A percentile compares a stretch with the other conserved stretches of the same genome.
Conservation (phyloP, 2,329 filamentous ascomycete genomes). For the Cladophialophora chaetospira region DNA sequence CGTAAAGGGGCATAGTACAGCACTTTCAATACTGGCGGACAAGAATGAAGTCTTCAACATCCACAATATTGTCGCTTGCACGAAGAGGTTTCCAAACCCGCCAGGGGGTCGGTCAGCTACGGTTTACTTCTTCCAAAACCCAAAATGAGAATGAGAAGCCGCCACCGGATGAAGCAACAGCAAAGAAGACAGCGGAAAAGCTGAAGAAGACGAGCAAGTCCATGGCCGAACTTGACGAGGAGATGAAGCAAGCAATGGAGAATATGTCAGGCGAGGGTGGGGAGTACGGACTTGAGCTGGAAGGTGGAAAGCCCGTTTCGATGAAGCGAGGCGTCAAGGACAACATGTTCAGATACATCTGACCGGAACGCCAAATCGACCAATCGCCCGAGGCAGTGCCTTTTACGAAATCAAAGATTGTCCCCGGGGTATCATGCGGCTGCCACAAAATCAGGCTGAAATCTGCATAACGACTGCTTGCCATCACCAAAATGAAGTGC, state of each 20-base stretch:
- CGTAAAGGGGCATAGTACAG: too few species aligned
- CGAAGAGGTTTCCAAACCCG: too few species aligned
- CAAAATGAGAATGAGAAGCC: not conserved
- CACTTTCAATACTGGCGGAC: too few species aligned
- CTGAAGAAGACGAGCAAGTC: slow-evolving; percentile 25
- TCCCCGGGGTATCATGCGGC: slow-evolving; percentile 24
- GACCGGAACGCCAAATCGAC: slow-evolving; percentile 2
- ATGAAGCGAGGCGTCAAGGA: slow-evolving; percentile 74
- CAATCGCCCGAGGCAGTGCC: not conserved
- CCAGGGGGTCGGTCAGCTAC: not conserved
- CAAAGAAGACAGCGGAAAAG: slow-evolving; percentile 44
- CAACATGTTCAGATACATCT: slow-evolving; percentile 66
- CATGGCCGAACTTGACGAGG: slow-evolving; percentile 56
- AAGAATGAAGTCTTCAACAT: too few species aligned
- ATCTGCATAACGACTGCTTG: not conserved
- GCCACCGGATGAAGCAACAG: not conserved
- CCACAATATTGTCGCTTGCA: too few species aligned
- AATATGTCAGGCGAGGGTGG: slow-evolving; percentile 70
- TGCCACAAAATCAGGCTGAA: slow-evolving; percentile 4
- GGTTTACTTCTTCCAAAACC: slow-evolving; percentile 3
- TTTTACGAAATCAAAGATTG: not conserved
- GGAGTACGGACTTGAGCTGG: slow-evolving; percentile 70
- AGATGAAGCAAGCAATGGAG: slow-evolving; percentile 66
- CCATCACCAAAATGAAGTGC: slow-evolving; percentile 30
- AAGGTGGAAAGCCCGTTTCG: slow-evolving; percentile 69